phyloP scores from a whole-genome alignment of 495 filamentous ascomycete genomes.

The Hypomontagnella submonticulosa region DNA sequence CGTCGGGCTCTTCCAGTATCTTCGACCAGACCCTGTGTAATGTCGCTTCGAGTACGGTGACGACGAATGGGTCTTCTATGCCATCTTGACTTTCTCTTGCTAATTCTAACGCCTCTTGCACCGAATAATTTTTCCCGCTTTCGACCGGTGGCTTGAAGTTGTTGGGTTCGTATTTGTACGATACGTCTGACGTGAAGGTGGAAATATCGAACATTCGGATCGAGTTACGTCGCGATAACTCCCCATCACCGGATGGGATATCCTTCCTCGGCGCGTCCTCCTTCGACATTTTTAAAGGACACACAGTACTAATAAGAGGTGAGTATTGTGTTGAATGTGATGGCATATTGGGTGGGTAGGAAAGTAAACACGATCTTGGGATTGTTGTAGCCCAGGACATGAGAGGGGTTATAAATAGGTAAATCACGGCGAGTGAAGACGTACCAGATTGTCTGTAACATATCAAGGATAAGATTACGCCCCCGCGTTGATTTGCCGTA shows the following conservation, averaged over 20 bases:
- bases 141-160: neutral
- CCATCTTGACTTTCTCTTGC: conserved; percentile 72
- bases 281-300: too few species aligned
- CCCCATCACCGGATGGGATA: neutral
- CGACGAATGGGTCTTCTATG: conserved; percentile 62
- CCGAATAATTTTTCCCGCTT: neutral
- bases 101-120: conserved; percentile 70
- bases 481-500: too few species aligned
- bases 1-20: conserved; percentile 66
- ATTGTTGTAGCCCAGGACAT: too few species aligned
- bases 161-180: neutral
- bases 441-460: too few species aligned
- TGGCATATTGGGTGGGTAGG: too few species aligned
- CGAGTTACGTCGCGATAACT: neutral
- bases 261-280: too few species aligned
- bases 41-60: conserved; percentile 64
- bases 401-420: too few species aligned
- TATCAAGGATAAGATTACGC: too few species aligned
- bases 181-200: neutral
- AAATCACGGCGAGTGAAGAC: too few species aligned
- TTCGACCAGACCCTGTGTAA: conserved; percentile 70
- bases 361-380: too few species aligned
- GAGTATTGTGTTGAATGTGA: too few species aligned
- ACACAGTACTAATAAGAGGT: too few species aligned
- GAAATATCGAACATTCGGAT: neutral